Evolutionary conservation across 306 rosid genomes (phyloP), one percentile per base, ranked within the genome.

Genomic region (Quercus ilex): DNA sequence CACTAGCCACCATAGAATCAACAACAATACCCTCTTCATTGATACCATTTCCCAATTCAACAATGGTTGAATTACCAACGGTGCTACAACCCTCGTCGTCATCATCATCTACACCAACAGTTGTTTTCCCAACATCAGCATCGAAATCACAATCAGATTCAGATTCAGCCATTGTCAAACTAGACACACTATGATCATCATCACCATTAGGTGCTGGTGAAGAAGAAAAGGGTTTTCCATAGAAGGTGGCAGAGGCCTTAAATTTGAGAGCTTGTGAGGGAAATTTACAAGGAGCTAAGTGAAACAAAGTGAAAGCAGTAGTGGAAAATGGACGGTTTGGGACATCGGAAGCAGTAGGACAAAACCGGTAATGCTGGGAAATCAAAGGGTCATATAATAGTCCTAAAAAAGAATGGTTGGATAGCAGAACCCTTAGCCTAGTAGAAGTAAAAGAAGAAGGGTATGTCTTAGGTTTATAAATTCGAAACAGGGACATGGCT

Each of bases 51-150:
- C 46, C 46, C 46, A 38, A 38, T 38, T 38, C 46, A 38, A 38
- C 46, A 11, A 7, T 38, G 46, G 46, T 38, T 38, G 11, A 38
- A 38, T 7, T 11, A 7, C 84, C 80, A 38, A 38, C 46, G 0
- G 3, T 7, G 46, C 46, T 38, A 38, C 46, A 38, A 38, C 46
- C 11, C 11, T 7, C 46, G 2, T 35, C 46, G 2, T 35, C 41
- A 35, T 35, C 41, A 35, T 35, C 41, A 35, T 38, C 46, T 38
- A 38, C 11, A 38, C 46, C 46, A 38, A 38, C 46, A 33, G 46
- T 7, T 38, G 9, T 49, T 57, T 81, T 80, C 76, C 93, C 90
- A 12, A 33, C 82, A 86, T 86, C 94, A 2, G 89, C 91, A 56
- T 88, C 91, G 17, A 43, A 85, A 1, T 88, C 91, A 10, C 74